Percentiles rank a stretch among this genome's conserved stretches.
phyloP scores from a whole-genome alignment of 2,329 filamentous ascomycete genomes.

The Fusarium mexicanum region DNA sequence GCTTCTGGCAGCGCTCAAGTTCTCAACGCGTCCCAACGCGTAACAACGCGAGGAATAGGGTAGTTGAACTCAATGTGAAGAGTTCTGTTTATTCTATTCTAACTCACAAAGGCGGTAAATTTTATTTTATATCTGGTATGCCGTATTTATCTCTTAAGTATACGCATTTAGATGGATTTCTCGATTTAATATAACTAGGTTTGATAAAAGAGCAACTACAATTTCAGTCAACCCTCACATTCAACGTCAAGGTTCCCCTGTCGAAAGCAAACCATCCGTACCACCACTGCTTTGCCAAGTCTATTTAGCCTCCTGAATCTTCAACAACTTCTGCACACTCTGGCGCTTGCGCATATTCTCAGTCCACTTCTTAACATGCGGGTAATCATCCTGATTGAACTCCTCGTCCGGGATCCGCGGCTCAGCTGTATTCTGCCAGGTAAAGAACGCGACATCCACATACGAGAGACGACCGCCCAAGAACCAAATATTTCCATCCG shows the following conservation, averaged over 20 bases:
- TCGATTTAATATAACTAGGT: fast-evolving
- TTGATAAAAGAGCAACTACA: no score
- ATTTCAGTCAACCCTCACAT: no score
- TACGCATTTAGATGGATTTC: fast-evolving
- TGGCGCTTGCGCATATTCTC: neutral
- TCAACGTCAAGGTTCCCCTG: fast-evolving
- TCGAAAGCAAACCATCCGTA: fast-evolving
- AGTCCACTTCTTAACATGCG: neutral
- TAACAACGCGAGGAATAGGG: neutral
- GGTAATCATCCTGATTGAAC: neutral
- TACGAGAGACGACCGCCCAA: neutral
- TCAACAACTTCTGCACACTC: neutral
- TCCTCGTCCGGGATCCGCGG: neutral
- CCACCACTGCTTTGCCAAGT: fast-evolving
- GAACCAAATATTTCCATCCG: neutral
- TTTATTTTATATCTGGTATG: fast-evolving
- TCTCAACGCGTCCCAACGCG: fast-evolving
- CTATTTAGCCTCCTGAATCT: neutral
- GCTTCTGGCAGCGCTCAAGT: fast-evolving
- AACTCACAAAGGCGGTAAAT: fast-evolving
- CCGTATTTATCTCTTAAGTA: fast-evolving
- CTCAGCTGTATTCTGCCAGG: neutral
- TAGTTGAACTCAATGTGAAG: fast-evolving
- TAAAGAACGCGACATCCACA: neutral
- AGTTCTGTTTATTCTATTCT: no score